phyloP scores from a whole-genome alignment of 129 eudicot species.

The Flaveria trinervia region DNA sequence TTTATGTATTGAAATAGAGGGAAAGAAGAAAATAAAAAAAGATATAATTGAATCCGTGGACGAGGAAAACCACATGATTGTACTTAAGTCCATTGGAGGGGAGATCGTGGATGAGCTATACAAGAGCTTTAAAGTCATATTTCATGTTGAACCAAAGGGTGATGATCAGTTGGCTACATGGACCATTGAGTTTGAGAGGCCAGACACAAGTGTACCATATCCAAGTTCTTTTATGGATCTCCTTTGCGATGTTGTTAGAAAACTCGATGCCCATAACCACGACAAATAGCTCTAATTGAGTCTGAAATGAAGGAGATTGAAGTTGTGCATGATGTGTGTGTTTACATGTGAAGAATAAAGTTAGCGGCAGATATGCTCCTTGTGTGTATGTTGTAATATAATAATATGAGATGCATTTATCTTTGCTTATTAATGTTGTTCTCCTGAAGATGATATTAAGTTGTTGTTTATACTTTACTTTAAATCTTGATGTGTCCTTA shows the following conservation, averaged over 20 bases:
- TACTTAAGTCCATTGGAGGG: slow-evolving; percentile 55
- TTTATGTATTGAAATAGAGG: slow-evolving; percentile 1
- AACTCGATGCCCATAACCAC: slow-evolving; percentile 34
- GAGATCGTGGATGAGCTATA: slow-evolving; percentile 40
- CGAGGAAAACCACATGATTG: slow-evolving; percentile 29
- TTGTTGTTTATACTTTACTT: too few relatives aligned
- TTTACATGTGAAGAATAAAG: background rate
- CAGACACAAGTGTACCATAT: slow-evolving; percentile 25
- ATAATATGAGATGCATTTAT: too few relatives aligned
- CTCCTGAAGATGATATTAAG: too few relatives aligned
- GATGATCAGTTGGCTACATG: slow-evolving; percentile 31
- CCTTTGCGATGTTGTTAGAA: slow-evolving; percentile 25
- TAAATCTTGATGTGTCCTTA: too few relatives aligned
- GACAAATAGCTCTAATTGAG: background rate
- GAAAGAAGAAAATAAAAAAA: slow-evolving; percentile 32
- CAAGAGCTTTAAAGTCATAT: slow-evolving; percentile 29
- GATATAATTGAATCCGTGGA: slow-evolving; percentile 37
- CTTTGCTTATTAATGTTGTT: too few relatives aligned
- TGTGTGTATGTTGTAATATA: background rate
- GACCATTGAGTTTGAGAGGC: slow-evolving; percentile 44
- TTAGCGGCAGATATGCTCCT: background rate
- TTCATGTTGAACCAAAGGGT: slow-evolving; percentile 39
- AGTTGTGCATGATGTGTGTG: slow-evolving; percentile 7
- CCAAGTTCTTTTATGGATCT: slow-evolving; percentile 39
- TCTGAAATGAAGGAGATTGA: background rate